Evolutionary conservation across 2,329 filamentous ascomycete species (phyloP).

Genomic region (Apiospora rasikravindrae): DNA sequence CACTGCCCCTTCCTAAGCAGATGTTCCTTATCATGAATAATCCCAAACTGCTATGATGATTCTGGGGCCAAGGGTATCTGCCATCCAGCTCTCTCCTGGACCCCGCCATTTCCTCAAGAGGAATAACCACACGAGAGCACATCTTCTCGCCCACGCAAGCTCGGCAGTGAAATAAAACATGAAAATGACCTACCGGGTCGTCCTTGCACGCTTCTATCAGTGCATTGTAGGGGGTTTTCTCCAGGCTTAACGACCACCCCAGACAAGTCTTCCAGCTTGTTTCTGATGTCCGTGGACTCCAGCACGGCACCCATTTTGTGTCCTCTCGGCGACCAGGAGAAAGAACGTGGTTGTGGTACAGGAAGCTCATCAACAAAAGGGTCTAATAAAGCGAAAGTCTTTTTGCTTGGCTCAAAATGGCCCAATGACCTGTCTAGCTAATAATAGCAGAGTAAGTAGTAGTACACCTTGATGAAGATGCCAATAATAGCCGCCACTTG

Average conservation of each 20-base stretch:
- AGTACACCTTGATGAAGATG: not conserved
- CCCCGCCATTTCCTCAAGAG: not conserved
- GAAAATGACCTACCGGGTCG: constrained; percentile 61
- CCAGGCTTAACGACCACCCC: constrained; percentile 54
- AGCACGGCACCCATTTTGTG: constrained; percentile 42
- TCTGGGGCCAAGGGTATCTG: not conserved
- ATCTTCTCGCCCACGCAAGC: not conserved
- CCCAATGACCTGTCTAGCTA: not conserved
- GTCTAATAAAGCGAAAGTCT: not conserved
- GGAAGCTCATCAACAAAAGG: not conserved
- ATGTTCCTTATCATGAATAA: not conserved
- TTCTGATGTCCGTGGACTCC: constrained; percentile 48
- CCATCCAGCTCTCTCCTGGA: not conserved
- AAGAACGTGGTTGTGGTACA: not conserved
- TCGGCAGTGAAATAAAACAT: constrained; percentile 5
- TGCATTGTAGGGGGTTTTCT: constrained; percentile 79
- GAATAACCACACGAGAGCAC: not conserved
- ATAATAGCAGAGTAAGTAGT: not conserved
- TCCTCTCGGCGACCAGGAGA: not conserved
- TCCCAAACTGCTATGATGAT: not conserved
- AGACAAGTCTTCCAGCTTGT: constrained; percentile 61
- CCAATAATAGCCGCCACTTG: not conserved
- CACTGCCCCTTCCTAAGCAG: not conserved
- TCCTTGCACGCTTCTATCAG: constrained; percentile 71
- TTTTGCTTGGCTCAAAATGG: not conserved